Evolutionary conservation across 257 asterid genomes (phyloP).

Genomic region (Gentiana straminea): DNA sequence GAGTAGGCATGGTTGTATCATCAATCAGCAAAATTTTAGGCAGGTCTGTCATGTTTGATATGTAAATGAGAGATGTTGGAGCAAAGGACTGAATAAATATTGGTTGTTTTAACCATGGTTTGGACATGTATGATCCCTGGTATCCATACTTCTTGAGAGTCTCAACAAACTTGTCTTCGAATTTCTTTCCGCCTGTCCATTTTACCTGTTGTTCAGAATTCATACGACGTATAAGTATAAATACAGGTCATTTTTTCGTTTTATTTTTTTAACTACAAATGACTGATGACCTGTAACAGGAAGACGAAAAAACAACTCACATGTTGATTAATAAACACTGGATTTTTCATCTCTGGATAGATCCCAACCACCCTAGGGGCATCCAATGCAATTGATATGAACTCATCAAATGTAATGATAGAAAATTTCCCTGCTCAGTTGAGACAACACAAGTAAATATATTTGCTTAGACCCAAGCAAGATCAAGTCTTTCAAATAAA

Average conservation of each 20-base stretch:
- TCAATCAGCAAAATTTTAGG: constrained; percentile 78
- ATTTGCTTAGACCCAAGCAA: background rate
- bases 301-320: constrained; percentile 34
- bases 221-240: too few relatives aligned
- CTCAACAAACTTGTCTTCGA: constrained; percentile 80
- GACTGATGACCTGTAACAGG: constrained; percentile 4
- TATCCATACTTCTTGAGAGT: constrained; percentile 72
- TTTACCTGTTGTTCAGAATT: constrained; percentile 46
- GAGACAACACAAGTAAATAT: background rate
- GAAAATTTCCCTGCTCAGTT: constrained; percentile 68
- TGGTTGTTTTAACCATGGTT: constrained; percentile 78
- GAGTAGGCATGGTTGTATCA: constrained; percentile 40
- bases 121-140: constrained; percentile 75
- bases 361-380: constrained; percentile 88
- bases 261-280: background rate
- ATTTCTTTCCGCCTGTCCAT: constrained; percentile 77
- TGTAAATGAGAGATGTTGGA: constrained; percentile 66
- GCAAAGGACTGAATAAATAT: constrained; percentile 92
- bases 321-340: constrained; percentile 70
- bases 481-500: too few relatives aligned
- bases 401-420: constrained; percentile 82
- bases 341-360: constrained; percentile 96
- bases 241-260: background rate
- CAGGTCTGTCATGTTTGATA: constrained; percentile 64
- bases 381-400: constrained; percentile 69